phyloP scores from a whole-genome alignment of 2,329 filamentous ascomycete genomes.

The Phialocephala sp. region DNA sequence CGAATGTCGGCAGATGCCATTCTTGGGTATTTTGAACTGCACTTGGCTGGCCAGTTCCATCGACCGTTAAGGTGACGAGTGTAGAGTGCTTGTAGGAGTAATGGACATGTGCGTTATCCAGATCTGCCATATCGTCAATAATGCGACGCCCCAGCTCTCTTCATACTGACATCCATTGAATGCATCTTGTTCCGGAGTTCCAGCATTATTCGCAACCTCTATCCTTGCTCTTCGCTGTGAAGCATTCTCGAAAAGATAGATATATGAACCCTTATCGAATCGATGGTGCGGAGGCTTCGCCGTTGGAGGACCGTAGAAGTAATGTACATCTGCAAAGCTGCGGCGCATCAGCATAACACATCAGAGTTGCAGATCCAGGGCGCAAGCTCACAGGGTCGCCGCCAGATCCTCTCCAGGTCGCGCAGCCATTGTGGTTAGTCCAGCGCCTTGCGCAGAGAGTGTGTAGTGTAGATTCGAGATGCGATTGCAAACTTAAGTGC shows the following conservation, averaged over 20 bases:
- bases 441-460: constrained; percentile 17
- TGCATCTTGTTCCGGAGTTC: constrained; percentile 78
- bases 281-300: constrained; percentile 76
- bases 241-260: constrained; percentile 80
- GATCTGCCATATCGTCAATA: constrained; percentile 52
- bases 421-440: constrained; percentile 49
- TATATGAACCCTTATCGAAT: constrained; percentile 80
- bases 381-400: constrained; percentile 54
- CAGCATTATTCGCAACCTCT: constrained; percentile 77
- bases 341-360: constrained; percentile 23
- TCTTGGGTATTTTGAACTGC: constrained; percentile 55
- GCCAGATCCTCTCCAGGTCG: constrained; percentile 57
- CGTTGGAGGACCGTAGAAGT: constrained; percentile 74
- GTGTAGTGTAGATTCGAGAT: not conserved
- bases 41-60: constrained; percentile 45
- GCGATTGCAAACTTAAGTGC: not conserved
- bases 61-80: constrained; percentile 70
- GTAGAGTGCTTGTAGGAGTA: constrained; percentile 79
- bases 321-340: constrained; percentile 80
- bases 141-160: not conserved
- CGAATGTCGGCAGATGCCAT: constrained; percentile 78
- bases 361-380: constrained; percentile 34
- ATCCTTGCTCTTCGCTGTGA: constrained; percentile 70
- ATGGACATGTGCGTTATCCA: constrained; percentile 67
- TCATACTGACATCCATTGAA: constrained; percentile 73